These are phyloP conservation scores for Colletotrichum tropicicola DNA, from an alignment of 2,329 filamentous ascomycete genomes.

Conservation along the genomic window DNA sequence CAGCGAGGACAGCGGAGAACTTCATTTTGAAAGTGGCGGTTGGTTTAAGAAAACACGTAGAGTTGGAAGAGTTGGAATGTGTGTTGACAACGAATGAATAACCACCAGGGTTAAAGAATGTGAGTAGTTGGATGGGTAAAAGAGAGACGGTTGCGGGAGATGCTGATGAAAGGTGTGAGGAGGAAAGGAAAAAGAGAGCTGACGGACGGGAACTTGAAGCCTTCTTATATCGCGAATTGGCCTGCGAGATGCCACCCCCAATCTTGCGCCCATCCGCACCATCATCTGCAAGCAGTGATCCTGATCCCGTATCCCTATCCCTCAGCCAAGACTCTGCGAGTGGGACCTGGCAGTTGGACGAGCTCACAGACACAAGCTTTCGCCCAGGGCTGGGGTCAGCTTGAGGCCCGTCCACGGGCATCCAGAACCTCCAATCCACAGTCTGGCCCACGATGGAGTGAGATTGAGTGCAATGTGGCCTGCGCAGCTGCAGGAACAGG, in stretches of 20 bases:
- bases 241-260: neutral
- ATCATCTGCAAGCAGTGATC: constrained; percentile 1
- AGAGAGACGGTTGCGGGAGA: constrained; percentile 26
- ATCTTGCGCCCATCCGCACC: neutral
- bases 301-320: neutral
- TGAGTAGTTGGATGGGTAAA: constrained; percentile 40
- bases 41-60: constrained; percentile 20
- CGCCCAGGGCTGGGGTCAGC: neutral
- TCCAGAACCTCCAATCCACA: neutral
- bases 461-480: constrained; percentile 10
- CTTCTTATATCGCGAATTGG: constrained; percentile 18
- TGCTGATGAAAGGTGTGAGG: constrained; percentile 19
- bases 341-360: neutral
- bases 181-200: neutral
- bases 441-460: constrained; percentile 11
- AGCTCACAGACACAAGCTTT: constrained; percentile 21
- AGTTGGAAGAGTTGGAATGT: constrained; percentile 12
- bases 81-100: constrained; percentile 21
- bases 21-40: constrained; percentile 34
- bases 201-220: neutral
- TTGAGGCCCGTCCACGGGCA: neutral
- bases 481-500: neutral
- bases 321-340: constrained; percentile 14
- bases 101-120: constrained; percentile 36
- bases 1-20: constrained; percentile 33